Percentiles rank a stretch among this genome's conserved stretches.
These are phyloP conservation scores for Pilasporangium apinafurcum DNA, from an alignment of 352 stramenopile species.

Conservation along the genomic window DNA sequence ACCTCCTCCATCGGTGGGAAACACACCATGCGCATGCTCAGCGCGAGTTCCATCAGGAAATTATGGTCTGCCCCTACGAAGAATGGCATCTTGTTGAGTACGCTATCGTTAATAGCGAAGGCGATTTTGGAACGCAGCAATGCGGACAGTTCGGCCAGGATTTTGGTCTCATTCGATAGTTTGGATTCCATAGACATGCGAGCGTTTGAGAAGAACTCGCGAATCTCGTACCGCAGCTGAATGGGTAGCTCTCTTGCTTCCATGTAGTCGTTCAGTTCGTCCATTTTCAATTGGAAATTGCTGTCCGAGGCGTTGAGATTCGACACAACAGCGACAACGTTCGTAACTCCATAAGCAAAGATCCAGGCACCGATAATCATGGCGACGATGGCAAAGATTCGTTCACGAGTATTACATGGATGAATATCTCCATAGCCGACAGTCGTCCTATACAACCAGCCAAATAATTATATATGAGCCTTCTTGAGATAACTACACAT, in stretches of 20 bases:
- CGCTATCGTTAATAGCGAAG: constrained; percentile 69
- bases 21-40: constrained; percentile 76
- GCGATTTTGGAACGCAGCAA: constrained; percentile 74
- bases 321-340: constrained; percentile 70
- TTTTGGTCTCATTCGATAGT: constrained; percentile 51
- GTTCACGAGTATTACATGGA: constrained; percentile 38
- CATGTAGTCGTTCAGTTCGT: constrained; percentile 83
- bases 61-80: constrained; percentile 68
- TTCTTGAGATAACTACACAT: background rate
- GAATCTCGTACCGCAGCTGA: constrained; percentile 66
- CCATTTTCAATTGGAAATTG: constrained; percentile 59
- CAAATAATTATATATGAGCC: constrained; percentile 1
- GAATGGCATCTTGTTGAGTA: constrained; percentile 72
- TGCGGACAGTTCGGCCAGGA: constrained; percentile 58
- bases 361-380: constrained; percentile 68
- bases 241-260: constrained; percentile 54
- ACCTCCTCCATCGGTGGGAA: constrained; percentile 57
- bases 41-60: constrained; percentile 70
- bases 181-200: constrained; percentile 59
- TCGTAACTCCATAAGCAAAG: constrained; percentile 79
- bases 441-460: constrained; percentile 27
- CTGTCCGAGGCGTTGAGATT: constrained; percentile 63
- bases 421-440: constrained; percentile 54
- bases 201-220: constrained; percentile 74
- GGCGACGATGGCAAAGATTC: constrained; percentile 61